Evolutionary conservation across 768 basidiomycete species (phyloP).

Genomic region (Lentinula edodes): DNA sequence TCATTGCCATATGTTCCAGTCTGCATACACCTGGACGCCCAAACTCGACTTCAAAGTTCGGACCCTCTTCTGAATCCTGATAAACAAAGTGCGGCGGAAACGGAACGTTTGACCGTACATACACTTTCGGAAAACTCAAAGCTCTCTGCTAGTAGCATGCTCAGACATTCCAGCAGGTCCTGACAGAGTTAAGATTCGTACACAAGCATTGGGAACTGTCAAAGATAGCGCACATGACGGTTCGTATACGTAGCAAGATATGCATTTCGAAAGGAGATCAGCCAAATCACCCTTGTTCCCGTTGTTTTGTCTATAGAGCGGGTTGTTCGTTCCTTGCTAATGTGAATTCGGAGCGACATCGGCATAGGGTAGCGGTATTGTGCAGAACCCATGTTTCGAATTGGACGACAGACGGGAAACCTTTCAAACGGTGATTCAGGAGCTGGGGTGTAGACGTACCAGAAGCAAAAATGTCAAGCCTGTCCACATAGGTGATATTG

Average conservation of each 20-base stretch:
- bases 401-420: too few relatives aligned
- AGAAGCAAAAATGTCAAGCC: too few relatives aligned
- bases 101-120: not conserved
- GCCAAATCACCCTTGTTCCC: not conserved
- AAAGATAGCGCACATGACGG: too few relatives aligned
- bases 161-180: not conserved
- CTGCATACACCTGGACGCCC: not conserved
- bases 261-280: not conserved
- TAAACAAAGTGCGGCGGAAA: not conserved
- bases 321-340: not conserved
- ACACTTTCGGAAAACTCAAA: not conserved
- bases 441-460: too few relatives aligned
- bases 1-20: too few relatives aligned
- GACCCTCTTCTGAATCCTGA: not conserved
- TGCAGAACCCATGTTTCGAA: not conserved
- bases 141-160: not conserved
- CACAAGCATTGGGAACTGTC: too few relatives aligned
- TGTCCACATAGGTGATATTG: too few relatives aligned
- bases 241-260: too few relatives aligned
- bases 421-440: too few relatives aligned
- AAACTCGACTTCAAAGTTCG: not conserved
- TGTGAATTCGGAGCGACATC: not conserved
- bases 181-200: not conserved
- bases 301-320: not conserved
- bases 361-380: not conserved